Base-by-base conservation (phyloP, 805 yeast genomes). In the Teunomyces tritomae region DNA sequence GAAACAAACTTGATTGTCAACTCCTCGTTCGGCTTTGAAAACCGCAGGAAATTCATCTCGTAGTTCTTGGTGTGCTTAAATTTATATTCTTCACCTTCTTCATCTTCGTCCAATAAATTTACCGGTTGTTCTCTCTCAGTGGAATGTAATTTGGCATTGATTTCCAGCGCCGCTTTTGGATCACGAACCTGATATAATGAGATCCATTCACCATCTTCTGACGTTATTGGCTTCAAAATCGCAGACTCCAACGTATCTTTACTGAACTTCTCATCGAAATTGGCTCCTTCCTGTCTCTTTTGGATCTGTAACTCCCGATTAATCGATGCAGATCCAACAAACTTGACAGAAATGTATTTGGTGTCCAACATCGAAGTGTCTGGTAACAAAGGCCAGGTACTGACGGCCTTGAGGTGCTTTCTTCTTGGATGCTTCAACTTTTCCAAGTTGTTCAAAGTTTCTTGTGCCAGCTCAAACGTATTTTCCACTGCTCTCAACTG, bases 311-410 rank as follows among this genome's bases (percentile, higher is more conserved):
- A 51, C 44, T 72, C 77, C 50, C 77, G 60, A 16, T 64, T 55
- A 24, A 77, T 57, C 2, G 83, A 77, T 2, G 85, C 84, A 8
- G 82, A 73, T 4, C 84, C 83, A 4, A 74, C 60, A 56, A 88
- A 80, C 63, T 84, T 87, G 37, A 89, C 70, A 28, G 82, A 74
- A 57, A 81, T 71, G 58, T 78, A 89, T 45, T 77, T 80, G 56
- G 88, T 84, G 66, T 94, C 99, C 78, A 89, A 76, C 77, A 87
- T 80, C n/a, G 92, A 83, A 8, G 94, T 83, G 65, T 94, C 97
- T 6, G 99, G 99, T 52, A 91, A 71, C 26, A 94, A 70, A 24
- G 85, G 84, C 89, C 90, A 88, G 1, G 89, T 76, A 50, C 76
- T 77, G 16, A 84, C 90, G 0, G 96, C 96, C 46, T 77, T 83